Conservation (phyloP, 257 asterid species). For the Prunella vulgaris region DNA sequence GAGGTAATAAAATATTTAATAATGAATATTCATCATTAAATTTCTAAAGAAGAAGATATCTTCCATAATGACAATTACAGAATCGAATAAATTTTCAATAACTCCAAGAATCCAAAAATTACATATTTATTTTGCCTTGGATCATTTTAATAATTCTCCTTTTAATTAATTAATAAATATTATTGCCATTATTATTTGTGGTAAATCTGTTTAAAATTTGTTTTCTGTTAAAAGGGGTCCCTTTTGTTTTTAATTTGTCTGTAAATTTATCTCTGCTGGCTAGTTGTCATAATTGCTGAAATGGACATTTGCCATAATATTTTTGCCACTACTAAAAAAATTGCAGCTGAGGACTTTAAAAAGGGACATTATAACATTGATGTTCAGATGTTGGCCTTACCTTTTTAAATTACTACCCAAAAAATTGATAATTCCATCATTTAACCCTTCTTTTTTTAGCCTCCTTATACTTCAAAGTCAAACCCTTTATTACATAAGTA, state of each 20-base stretch:
- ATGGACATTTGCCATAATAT: conserved; percentile 46
- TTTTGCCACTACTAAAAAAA: conserved; percentile 36
- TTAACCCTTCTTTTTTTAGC: neutral
- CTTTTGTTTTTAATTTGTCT: conserved; percentile 18
- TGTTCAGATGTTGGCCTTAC: conserved; percentile 28
- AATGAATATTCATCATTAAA: conserved; percentile 24
- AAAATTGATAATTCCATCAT: conserved; percentile 17
- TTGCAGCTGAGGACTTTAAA: conserved; percentile 31
- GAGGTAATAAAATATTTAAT: conserved; percentile 1
- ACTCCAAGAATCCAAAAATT: conserved; percentile 9
- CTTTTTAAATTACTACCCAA: conserved; percentile 12
- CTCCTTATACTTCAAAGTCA: conserved; percentile 19
- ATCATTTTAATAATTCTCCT: neutral
- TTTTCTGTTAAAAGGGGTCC: neutral
- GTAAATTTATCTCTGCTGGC: conserved; percentile 17
- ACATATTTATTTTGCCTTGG: neutral
- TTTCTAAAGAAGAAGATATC: conserved; percentile 23
- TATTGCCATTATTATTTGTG: neutral
- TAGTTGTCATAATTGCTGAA: conserved; percentile 36
- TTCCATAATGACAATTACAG: conserved; percentile 9
- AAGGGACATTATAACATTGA: conserved; percentile 30
- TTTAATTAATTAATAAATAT: neutral
- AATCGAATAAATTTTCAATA: conserved; percentile 9
- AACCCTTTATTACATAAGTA: conserved; percentile 12
- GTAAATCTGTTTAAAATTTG: neutral